These are phyloP conservation scores for Nannochloropsis gaditana DNA, from an alignment of 108 stramenopile species.

Conservation along the genomic window DNA sequence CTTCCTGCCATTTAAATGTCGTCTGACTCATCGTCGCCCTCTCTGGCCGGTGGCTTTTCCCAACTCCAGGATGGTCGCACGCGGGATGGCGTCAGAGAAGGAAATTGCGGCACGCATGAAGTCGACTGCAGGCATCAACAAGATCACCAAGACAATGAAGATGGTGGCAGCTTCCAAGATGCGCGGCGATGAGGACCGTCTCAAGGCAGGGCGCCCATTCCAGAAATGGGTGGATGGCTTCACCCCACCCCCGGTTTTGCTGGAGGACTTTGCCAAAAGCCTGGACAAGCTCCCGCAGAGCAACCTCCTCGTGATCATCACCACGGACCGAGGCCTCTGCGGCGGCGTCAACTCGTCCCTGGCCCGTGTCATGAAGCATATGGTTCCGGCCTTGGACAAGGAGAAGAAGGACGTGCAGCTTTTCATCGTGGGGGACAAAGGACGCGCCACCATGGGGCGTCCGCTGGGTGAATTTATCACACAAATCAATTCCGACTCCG, in stretches of 20 bases:
- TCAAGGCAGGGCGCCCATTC: constrained; percentile 56
- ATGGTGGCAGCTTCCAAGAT: constrained; percentile 99
- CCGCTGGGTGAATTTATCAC: constrained; percentile 59
- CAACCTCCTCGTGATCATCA: constrained; percentile 77
- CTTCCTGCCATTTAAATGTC: neutral
- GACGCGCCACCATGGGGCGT: constrained; percentile 81
- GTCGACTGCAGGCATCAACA: constrained; percentile 95
- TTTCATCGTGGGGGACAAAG: constrained; percentile 95
- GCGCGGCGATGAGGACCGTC: constrained; percentile 85
- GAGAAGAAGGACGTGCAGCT: constrained; percentile 78
- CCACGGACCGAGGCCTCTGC: constrained; percentile 97
- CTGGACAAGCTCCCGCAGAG: constrained; percentile 55
- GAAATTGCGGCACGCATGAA: constrained; percentile 68
- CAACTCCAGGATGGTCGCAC: constrained; percentile 26
- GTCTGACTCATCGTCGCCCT: neutral
- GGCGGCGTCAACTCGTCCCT: constrained; percentile 90
- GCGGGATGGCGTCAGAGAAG: constrained; percentile 58
- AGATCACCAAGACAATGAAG: constrained; percentile 99
- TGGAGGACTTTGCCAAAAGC: constrained; percentile 35
- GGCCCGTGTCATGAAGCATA: constrained; percentile 65
- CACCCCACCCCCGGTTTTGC: neutral
- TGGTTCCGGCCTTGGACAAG: constrained; percentile 56
- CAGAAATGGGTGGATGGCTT: constrained; percentile 47
- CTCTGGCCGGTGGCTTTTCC: neutral
- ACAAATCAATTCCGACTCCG: constrained; percentile 43